Base-by-base conservation (phyloP, 2,329 filamentous ascomycete genomes). In the Blumeria hordei region DNA sequence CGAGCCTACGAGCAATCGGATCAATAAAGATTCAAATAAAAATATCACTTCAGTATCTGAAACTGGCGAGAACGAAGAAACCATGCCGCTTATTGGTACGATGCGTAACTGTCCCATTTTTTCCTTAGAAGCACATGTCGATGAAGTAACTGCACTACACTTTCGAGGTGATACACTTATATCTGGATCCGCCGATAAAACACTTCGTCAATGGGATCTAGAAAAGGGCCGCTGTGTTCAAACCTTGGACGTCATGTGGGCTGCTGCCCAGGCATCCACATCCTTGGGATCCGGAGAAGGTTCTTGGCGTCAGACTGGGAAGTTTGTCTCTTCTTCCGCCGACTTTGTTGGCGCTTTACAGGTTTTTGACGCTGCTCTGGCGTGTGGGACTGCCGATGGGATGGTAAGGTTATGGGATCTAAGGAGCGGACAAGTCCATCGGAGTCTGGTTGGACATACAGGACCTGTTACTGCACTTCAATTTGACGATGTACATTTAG, bases 361-460 rank as follows among this genome's bases (percentile, higher is more conserved):
- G 67, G 90, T 94, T 43, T 98, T 96, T 64, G 90, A 98, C 67
- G 86, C 90, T 12, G 92, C 92, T 11, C 74, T 98, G 58, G 92
- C 92, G 9, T 96, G 92, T 66, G 92, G 92, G 61, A 98, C 92
- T 11, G 92, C 92, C 0, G 92, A 98, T 65, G 92, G 92, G 44
- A 93, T 96, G 86, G 88, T 98, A 43, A 76, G 92, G 57, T 71
- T 98, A 36, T 98, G 92, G 92, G 92, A 98, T 79, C 71, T 98
- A 62, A 78, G 92, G 60, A 94, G 87, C 66, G 92, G 92, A 1
- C 90, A 95, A 69, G 92, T 98, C n/a, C 88, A 95, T 68, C 78
- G 92, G 56, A 95, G 88, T 67, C 72, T 98, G 6, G 88, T 98
- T 9, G 92, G 92, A 2, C 92, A 98, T 65, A 98, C 92, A 0